phyloP scores from a whole-genome alignment of 257 asterid genomes.

The Nicotiana otophora region DNA sequence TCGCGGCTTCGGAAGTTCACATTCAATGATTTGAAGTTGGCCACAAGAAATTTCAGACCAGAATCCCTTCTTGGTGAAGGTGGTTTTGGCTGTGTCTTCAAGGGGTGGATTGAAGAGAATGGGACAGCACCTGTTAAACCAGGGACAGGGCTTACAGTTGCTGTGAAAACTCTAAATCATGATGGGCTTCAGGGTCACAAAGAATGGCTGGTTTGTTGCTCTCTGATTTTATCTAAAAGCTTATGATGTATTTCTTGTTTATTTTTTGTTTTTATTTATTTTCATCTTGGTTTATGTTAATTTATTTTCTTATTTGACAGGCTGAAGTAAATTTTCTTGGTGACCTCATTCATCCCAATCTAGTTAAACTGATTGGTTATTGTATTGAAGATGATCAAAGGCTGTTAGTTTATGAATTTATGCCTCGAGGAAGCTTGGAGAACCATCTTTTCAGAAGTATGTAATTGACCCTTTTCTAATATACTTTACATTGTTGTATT shows the following conservation, averaged over 20 bases:
- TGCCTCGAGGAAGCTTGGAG: conserved; percentile 99
- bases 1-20: conserved; percentile 55
- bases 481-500: neutral
- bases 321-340: conserved; percentile 95
- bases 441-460: conserved; percentile 92
- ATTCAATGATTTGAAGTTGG: conserved; percentile 58
- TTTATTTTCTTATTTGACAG: conserved; percentile 37
- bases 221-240: neutral
- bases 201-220: conserved; percentile 74
- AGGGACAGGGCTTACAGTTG: conserved; percentile 71
- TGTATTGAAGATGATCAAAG: conserved; percentile 97
- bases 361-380: conserved; percentile 91
- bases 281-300: conserved; percentile 24
- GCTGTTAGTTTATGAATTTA: conserved; percentile 88
- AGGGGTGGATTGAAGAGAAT: conserved; percentile 77
- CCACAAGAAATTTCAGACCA: conserved; percentile 69
- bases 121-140: conserved; percentile 69
- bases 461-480: conserved; percentile 16
- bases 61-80: conserved; percentile 75
- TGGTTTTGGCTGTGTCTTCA: conserved; percentile 67
- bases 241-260: neutral
- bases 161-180: conserved; percentile 70
- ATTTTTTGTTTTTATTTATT: neutral
- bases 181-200: conserved; percentile 88
- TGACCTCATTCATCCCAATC: conserved; percentile 79